Percentiles rank a stretch among this genome's conserved stretches.
These are phyloP conservation scores for Graphium sp. DNA, from an alignment of 2,329 filamentous ascomycete species.

Conservation along the genomic window DNA sequence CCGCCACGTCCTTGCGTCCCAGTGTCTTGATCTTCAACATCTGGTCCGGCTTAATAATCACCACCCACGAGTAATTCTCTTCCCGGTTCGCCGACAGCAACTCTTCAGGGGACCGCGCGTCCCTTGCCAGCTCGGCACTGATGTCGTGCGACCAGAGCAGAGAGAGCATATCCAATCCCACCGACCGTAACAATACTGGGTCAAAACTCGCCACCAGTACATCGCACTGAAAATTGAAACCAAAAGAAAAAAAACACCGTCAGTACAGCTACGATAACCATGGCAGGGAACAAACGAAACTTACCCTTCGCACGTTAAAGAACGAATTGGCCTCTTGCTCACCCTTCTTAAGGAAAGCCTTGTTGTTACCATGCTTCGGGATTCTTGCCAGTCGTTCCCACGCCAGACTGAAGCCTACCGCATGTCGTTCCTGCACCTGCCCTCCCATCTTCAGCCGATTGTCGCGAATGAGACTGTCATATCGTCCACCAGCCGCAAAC, in stretches of 20 bases:
- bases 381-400: slow-evolving; percentile 69
- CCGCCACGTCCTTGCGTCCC: slow-evolving; percentile 55
- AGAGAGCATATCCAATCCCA: slow-evolving; percentile 61
- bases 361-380: slow-evolving; percentile 35
- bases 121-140: slow-evolving; percentile 72
- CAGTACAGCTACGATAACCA: slow-evolving; percentile 1
- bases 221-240: slow-evolving; percentile 55
- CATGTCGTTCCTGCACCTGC: slow-evolving; percentile 51
- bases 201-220: slow-evolving; percentile 84
- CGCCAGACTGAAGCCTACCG: slow-evolving; percentile 81
- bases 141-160: slow-evolving; percentile 72
- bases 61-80: slow-evolving; percentile 68
- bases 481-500: slow-evolving; percentile 84
- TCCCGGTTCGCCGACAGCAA: slow-evolving; percentile 61
- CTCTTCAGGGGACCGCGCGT: slow-evolving; percentile 65
- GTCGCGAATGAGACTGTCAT: slow-evolving; percentile 76
- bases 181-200: slow-evolving; percentile 53
- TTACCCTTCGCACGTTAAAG: slow-evolving; percentile 46
- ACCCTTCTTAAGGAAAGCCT: slow-evolving; percentile 50
- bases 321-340: slow-evolving; percentile 44
- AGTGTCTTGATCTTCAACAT: slow-evolving; percentile 68
- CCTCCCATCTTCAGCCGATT: slow-evolving; percentile 55
- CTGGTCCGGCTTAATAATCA: slow-evolving; percentile 68
- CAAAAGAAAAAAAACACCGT: slow-evolving; percentile 6
- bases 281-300: slow-evolving; percentile 11